phyloP scores from a whole-genome alignment of 805 yeast genomes.

The Teunomyces tritomae region DNA sequence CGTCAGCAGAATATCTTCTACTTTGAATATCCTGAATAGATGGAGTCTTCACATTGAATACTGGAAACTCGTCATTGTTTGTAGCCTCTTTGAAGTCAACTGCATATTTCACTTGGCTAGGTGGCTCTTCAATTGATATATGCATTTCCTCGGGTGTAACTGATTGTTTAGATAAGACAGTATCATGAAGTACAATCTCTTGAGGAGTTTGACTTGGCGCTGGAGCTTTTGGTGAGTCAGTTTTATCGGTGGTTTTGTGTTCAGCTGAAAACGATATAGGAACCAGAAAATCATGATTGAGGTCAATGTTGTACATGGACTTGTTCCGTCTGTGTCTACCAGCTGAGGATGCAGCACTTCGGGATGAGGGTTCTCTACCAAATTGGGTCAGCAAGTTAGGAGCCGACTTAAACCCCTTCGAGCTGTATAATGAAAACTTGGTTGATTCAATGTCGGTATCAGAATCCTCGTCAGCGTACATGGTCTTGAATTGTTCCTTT shows the following conservation, averaged over 20 bases:
- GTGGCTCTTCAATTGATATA: conserved; percentile 39
- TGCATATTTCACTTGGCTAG: conserved; percentile 32
- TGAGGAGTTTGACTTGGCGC: background rate
- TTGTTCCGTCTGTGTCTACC: conserved; percentile 37
- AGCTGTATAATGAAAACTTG: conserved; percentile 15
- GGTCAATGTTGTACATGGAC: conserved; percentile 36
- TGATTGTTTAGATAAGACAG: background rate
- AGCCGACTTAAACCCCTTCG: conserved; percentile 18
- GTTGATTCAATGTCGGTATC: conserved; percentile 33
- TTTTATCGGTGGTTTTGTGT: conserved; percentile 11
- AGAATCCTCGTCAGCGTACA: conserved; percentile 21
- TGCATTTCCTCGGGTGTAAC: conserved; percentile 7
- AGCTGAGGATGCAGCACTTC: conserved; percentile 14
- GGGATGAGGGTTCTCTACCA: conserved; percentile 5
- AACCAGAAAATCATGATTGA: conserved; percentile 6
- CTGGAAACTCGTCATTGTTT: conserved; percentile 6
- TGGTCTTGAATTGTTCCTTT: conserved; percentile 23
- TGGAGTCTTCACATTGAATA: conserved; percentile 7
- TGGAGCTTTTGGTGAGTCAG: background rate
- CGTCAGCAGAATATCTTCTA: conserved; percentile 6
- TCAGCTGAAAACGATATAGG: background rate
- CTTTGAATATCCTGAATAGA: conserved; percentile 11
- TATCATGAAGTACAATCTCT: background rate
- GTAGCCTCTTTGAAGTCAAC: conserved; percentile 37
- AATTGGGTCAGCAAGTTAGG: conserved; percentile 14